Evolutionary conservation across 2,329 filamentous ascomycete genomes (phyloP), one percentile per base, ranked within the genome.

Genomic region (Aureobasidium sp.): DNA sequence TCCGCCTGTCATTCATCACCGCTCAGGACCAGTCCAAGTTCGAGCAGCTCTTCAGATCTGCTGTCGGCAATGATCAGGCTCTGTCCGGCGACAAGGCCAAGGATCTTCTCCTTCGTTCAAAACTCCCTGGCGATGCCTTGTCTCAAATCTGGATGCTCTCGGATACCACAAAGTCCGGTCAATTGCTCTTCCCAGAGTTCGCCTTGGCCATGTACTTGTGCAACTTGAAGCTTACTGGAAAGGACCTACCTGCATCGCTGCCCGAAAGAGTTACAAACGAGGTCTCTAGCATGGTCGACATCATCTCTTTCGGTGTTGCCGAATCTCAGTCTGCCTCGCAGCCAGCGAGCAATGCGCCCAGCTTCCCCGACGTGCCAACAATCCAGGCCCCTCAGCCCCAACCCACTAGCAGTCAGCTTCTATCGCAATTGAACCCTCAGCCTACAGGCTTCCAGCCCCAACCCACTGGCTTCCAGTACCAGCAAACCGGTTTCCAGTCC

Each of bases 231-330:
- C 80, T 97, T 62, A 94, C 90, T 0, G 91, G 91, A 63, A 96
- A 96, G 75, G 80, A 86, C 0, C 76, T 99, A 29, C 94, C 94
- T 0, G 71, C 81, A 2, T 74, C 72, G 6, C 80, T 99, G 10
- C 94, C 94, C 0, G 91, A 97, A 36, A 88, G 85, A 63, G 87
- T 99, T 66, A 89, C 86, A 78, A 99, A 99, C 69, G 94, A 99
- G 74, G 94, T 99, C 21, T 97, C 93, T 3, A 96, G 94, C 76
- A 97, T 99, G 92, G 94, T 99, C 44, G 94, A 99, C 72, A 99
- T 99, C 61, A 99, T 99, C 71, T 96, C 91, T 63, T 99, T 99
- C 73, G 91, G 88, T 67, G 84, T 97, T 29, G 85, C 85, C 0
- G 94, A 99, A 66, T 88, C 93, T 32, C 55, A 62, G 9, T 67